Evolutionary conservation across 345 rosid genomes (phyloP).

Genomic region (Noccaea bulbosa): DNA sequence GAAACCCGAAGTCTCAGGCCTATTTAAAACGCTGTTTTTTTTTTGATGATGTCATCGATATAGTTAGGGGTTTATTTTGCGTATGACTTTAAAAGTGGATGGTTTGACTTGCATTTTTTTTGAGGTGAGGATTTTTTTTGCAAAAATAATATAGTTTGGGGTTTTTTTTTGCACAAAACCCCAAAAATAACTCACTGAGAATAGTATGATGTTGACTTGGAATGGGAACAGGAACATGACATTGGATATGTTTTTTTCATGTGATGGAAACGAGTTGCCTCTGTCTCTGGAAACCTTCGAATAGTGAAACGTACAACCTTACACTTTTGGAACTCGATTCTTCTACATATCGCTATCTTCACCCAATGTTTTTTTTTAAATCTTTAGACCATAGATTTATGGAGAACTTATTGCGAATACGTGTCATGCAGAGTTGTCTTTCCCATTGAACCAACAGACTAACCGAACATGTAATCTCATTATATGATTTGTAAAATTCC

Average conservation of each 20-base stretch:
- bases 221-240: slow-evolving; percentile 32
- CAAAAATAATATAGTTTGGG: no score
- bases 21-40: no score
- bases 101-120: no score
- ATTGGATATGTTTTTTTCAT: slow-evolving; percentile 34
- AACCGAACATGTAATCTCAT: not conserved
- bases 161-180: no score
- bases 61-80: no score
- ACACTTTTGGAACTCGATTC: slow-evolving; percentile 44
- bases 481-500: not conserved
- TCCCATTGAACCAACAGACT: not conserved
- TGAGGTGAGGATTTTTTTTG: no score
- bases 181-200: slow-evolving; percentile 12
- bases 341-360: slow-evolving; percentile 33
- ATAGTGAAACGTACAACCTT: slow-evolving; percentile 32
- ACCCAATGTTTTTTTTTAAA: not conserved
- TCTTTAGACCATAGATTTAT: slow-evolving; percentile 12
- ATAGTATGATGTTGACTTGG: slow-evolving; percentile 31
- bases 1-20: no score
- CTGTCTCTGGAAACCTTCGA: slow-evolving; percentile 38
- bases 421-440: slow-evolving; percentile 23
- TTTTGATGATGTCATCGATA: no score
- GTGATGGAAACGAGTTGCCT: slow-evolving; percentile 42
- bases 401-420: not conserved
- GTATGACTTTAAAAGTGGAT: no score